Conservation (phyloP, 139 green algal genomes). For the Micractinium conductrix region DNA sequence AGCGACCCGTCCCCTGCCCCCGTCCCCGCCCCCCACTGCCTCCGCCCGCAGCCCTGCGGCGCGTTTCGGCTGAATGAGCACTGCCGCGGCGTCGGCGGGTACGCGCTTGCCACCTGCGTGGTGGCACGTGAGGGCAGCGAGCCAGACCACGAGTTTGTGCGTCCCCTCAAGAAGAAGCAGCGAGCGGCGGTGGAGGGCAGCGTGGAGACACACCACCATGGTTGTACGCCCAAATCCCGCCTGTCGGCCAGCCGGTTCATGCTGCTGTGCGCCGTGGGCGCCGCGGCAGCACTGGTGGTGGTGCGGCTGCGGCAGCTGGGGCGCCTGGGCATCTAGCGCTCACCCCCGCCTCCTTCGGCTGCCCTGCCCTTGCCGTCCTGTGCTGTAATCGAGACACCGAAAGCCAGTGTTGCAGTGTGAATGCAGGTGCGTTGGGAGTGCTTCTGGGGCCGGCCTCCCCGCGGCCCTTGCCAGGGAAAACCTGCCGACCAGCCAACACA, state of each 20-base stretch:
- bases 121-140: background rate
- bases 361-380: too few relatives aligned
- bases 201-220: background rate
- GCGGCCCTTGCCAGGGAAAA: too few relatives aligned
- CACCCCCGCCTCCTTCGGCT: background rate
- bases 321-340: background rate
- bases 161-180: background rate
- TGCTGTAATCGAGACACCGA: too few relatives aligned
- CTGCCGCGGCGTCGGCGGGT: slow-evolving; percentile 11
- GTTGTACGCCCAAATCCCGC: background rate
- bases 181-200: background rate
- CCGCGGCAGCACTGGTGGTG: background rate
- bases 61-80: slow-evolving; percentile 27
- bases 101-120: background rate
- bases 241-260: background rate
- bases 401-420: too few relatives aligned
- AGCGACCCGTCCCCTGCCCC: background rate
- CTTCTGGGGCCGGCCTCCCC: too few relatives aligned
- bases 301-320: slow-evolving; percentile 16
- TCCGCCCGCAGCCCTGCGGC: slow-evolving; percentile 8
- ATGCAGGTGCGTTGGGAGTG: too few relatives aligned
- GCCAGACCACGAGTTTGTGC: background rate
- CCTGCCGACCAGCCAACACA: too few relatives aligned
- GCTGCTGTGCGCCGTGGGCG: background rate
- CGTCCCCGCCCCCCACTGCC: background rate